phyloP scores from a whole-genome alignment of 2,329 filamentous ascomycete genomes.

The Penicillium digitatum region DNA sequence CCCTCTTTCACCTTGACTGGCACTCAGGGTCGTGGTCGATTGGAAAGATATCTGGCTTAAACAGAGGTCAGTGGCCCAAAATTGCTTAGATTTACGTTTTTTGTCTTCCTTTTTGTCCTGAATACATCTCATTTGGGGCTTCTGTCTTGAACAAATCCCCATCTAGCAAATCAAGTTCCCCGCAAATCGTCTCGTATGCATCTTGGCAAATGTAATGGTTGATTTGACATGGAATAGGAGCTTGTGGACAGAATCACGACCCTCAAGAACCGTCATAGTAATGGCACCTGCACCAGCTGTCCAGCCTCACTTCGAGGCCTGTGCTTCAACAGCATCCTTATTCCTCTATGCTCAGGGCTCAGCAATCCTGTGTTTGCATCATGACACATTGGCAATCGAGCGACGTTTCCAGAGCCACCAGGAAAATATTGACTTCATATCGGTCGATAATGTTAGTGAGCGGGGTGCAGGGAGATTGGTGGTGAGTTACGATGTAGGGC shows the following conservation, averaged over 20 bases:
- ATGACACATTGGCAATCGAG: constrained; percentile 88
- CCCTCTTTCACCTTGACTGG: constrained; percentile 16
- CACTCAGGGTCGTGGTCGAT: constrained; percentile 18
- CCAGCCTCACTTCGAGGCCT: constrained; percentile 68
- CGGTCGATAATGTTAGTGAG: constrained; percentile 88
- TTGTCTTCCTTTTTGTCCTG: not conserved
- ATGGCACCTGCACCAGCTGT: constrained; percentile 33
- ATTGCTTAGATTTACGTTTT: constrained; percentile 6
- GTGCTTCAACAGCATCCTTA: constrained; percentile 83
- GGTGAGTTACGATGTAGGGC: constrained; percentile 86
- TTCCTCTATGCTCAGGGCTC: constrained; percentile 83
- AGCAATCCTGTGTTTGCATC: constrained; percentile 79
- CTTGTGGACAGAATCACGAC: constrained; percentile 56
- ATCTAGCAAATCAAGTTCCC: not conserved
- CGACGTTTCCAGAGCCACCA: constrained; percentile 77
- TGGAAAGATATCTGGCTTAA: constrained; percentile 15
- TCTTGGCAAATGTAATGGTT: constrained; percentile 49
- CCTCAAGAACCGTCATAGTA: constrained; percentile 50
- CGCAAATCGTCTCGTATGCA: not conserved
- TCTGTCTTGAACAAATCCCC: not conserved
- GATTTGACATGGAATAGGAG: constrained; percentile 57
- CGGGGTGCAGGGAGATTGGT: constrained; percentile 77
- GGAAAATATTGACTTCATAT: constrained; percentile 77
- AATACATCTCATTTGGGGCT: constrained; percentile 1
- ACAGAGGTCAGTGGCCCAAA: constrained; percentile 17